Conservation (phyloP, 768 basidiomycete genomes). For the Stropharia rugosoannulata region DNA sequence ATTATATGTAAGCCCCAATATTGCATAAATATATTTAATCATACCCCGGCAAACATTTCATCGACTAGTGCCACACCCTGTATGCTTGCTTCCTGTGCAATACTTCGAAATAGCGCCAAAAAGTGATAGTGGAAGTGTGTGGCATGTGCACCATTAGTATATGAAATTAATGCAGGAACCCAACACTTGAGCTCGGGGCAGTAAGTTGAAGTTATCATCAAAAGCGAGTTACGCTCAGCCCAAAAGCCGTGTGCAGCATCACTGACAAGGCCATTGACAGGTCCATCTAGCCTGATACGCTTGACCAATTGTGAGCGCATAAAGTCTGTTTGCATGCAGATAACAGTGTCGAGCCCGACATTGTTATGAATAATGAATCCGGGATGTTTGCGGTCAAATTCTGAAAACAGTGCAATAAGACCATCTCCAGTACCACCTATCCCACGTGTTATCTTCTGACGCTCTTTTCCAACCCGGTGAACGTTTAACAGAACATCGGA, state of each 20-base stretch:
- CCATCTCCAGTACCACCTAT: background rate
- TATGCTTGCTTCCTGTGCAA: conserved; percentile 18
- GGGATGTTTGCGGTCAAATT: conserved; percentile 9
- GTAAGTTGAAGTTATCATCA: conserved; percentile 31
- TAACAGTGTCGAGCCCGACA: conserved; percentile 21
- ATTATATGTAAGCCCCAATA: background rate
- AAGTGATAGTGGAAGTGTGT: conserved; percentile 25
- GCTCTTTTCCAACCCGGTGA: conserved; percentile 14
- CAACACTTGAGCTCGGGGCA: conserved; percentile 26
- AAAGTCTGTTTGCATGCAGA: conserved; percentile 25
- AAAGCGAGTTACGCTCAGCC: conserved; percentile 21
- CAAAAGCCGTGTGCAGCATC: conserved; percentile 38
- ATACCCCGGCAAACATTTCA: conserved; percentile 14
- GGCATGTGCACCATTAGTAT: conserved; percentile 29
- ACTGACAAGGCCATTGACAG: conserved; percentile 35
- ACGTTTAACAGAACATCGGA: conserved; percentile 18
- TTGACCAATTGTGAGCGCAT: conserved; percentile 29
- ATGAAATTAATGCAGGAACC: conserved; percentile 33
- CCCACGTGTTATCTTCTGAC: background rate
- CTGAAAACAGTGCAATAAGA: background rate
- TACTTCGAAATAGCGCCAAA: background rate
- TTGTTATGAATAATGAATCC: conserved; percentile 18
- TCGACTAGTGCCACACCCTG: conserved; percentile 5
- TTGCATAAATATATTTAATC: no score
- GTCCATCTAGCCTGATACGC: conserved; percentile 6